These are phyloP conservation scores for Leccinum ponderosum DNA, from an alignment of 1,284 basidiomycete genomes.

Conservation along the genomic window DNA sequence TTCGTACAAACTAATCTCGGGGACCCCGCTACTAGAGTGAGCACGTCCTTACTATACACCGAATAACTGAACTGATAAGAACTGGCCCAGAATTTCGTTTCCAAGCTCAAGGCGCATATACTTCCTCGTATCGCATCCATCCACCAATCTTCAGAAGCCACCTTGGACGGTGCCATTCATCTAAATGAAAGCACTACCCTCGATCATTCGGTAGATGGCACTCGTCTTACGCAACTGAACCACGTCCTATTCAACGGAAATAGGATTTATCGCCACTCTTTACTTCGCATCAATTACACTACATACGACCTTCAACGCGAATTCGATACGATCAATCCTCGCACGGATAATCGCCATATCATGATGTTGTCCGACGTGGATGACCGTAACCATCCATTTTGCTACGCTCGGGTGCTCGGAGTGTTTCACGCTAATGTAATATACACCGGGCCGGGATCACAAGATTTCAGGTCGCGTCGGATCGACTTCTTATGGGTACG, in stretches of 20 bases:
- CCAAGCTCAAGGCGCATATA: background rate
- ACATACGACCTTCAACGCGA: background rate
- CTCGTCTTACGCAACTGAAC: background rate
- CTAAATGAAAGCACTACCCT: background rate
- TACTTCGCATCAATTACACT: background rate
- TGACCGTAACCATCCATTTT: background rate
- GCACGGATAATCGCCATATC: background rate
- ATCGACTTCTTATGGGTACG: background rate
- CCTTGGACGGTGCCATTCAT: no score
- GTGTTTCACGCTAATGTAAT: background rate
- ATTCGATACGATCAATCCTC: background rate
- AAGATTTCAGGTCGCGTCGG: background rate
- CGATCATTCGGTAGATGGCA: background rate
- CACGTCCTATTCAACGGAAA: background rate
- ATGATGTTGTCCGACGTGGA: background rate
- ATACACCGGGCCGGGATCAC: background rate
- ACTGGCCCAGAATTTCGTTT: background rate
- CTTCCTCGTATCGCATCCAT: background rate
- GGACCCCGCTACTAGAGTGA: background rate
- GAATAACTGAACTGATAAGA: background rate
- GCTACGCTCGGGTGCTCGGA: background rate
- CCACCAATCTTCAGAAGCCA: background rate
- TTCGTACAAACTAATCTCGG: constrained; percentile 8
- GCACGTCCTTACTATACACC: background rate
- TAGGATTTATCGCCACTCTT: background rate